A percentile compares a stretch with the other conserved stretches of the same genome.
phyloP scores from a whole-genome alignment of 352 stramenopile species.

The Globisporangium irregulare region DNA sequence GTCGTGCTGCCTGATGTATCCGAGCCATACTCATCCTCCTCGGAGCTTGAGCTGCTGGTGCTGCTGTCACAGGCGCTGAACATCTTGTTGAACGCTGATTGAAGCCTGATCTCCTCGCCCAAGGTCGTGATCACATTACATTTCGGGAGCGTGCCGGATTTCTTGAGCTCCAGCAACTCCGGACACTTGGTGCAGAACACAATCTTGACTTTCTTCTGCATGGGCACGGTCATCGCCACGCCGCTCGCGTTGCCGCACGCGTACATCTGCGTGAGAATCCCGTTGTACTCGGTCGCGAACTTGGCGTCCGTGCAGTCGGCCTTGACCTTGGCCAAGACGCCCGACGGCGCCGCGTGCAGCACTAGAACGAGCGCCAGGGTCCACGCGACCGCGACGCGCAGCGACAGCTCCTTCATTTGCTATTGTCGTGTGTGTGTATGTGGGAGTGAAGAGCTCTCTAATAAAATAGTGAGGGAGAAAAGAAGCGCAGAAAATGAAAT shows the following conservation, averaged over 20 bases:
- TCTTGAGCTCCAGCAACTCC: neutral
- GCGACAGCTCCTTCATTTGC: neutral
- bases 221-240: neutral
- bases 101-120: neutral
- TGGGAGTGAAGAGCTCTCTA: no score
- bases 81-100: neutral
- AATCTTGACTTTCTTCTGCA: neutral
- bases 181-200: slow-evolving; percentile 2
- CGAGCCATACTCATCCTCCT: neutral
- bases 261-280: neutral
- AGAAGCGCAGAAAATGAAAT: no score
- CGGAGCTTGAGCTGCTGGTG: neutral
- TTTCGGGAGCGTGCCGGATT: neutral
- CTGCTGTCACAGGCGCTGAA: neutral
- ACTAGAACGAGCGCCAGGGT: neutral
- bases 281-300: neutral
- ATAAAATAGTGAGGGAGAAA: no score
- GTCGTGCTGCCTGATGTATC: neutral
- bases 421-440: no score
- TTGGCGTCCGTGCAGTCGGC: neutral
- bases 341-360: neutral
- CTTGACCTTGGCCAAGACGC: neutral
- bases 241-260: neutral
- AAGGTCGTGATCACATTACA: neutral
- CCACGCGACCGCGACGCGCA: neutral